Evolutionary conservation across 2,329 filamentous ascomycete genomes (phyloP), one percentile per base, ranked within the genome.

Genomic region (Fusarium circinatum): DNA sequence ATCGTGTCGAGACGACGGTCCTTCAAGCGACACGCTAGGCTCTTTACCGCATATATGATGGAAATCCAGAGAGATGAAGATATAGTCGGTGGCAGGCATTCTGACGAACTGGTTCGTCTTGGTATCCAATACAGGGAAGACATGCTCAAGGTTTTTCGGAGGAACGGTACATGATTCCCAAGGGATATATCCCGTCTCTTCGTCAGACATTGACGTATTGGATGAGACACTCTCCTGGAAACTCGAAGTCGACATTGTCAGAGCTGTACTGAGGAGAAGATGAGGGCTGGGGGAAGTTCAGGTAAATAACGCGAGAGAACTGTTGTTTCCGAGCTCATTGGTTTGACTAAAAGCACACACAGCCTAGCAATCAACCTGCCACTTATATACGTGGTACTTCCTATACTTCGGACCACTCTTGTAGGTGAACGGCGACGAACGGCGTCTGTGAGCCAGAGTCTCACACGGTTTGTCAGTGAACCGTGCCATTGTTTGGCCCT

Each of bases 61-160:
- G 44, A 74, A 69, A 24, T 59, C 28, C 10, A 74, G 22, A 6
- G 73, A 47, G 14, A 74, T 45, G 8, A 75, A 28, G 14, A 71
- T 55, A 28, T 68, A 62, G 12, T 75, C 66, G 4, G 38, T 62
- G 18, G 34, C 32, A 3, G 52, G 73, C 30, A 34, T 58, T 20
- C 22, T 63, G 17, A 12, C 32, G 13, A 61, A 45, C 12, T 36
- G 51, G 8, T 20, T 42, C 10, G 22, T 32, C n/a, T 36, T 18
- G 12, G 18, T n/a, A 12, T 55, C 36, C 10, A 64, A 18, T 13
- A 10, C 20, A 34, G 66, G 66, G 1, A 75, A 45, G 28, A 68
- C 51, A 13, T 32, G 20, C 12, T 38, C 39, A 3, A 73, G 36
- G 9, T n/a, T 38, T 15, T 64, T 24, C 1, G 55, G 61, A 8